Evolutionary conservation across 495 filamentous ascomycete genomes (phyloP).

Genomic region (Aspergillus baeticus): DNA sequence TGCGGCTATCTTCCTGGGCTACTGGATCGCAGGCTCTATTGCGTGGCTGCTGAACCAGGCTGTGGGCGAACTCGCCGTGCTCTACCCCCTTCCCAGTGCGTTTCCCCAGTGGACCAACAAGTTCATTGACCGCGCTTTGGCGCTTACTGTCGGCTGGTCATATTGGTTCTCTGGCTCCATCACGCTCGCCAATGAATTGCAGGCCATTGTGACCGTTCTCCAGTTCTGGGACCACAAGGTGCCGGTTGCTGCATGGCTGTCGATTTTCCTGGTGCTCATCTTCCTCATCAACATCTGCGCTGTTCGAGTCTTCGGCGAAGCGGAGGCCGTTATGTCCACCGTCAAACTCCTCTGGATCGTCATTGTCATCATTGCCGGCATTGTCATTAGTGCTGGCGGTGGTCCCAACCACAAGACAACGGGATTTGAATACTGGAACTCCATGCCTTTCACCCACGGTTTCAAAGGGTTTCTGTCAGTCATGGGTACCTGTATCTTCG

Average conservation of each 20-base stretch:
- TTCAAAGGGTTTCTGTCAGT: slow-evolving; percentile 46
- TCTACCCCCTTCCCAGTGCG: slow-evolving; percentile 68
- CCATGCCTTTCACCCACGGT: slow-evolving; percentile 35
- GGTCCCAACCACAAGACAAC: slow-evolving; percentile 59
- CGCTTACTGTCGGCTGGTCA: slow-evolving; percentile 63
- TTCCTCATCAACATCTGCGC: slow-evolving; percentile 67
- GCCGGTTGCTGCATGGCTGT: slow-evolving; percentile 62
- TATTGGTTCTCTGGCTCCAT: slow-evolving; percentile 55
- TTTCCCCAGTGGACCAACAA: slow-evolving; percentile 73
- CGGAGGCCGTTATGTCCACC: slow-evolving; percentile 70
- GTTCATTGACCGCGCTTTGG: slow-evolving; percentile 68
- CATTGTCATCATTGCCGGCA: slow-evolving; percentile 64
- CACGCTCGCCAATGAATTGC: slow-evolving; percentile 69
- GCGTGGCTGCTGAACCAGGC: slow-evolving; percentile 57
- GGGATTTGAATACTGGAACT: slow-evolving; percentile 70
- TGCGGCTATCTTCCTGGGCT: slow-evolving; percentile 66
- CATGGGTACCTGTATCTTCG: slow-evolving; percentile 48
- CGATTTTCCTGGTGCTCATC: slow-evolving; percentile 67
- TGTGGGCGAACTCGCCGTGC: slow-evolving; percentile 72
- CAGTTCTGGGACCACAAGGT: slow-evolving; percentile 60
- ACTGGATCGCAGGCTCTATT: slow-evolving; percentile 64
- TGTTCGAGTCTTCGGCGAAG: slow-evolving; percentile 68
- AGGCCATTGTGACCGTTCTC: slow-evolving; percentile 70
- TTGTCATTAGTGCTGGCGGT: slow-evolving; percentile 69
- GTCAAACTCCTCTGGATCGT: slow-evolving; percentile 76